Evolutionary conservation across 148 eudicot species (phyloP).

Genomic region (Mesembryanthemum crystallinum): DNA sequence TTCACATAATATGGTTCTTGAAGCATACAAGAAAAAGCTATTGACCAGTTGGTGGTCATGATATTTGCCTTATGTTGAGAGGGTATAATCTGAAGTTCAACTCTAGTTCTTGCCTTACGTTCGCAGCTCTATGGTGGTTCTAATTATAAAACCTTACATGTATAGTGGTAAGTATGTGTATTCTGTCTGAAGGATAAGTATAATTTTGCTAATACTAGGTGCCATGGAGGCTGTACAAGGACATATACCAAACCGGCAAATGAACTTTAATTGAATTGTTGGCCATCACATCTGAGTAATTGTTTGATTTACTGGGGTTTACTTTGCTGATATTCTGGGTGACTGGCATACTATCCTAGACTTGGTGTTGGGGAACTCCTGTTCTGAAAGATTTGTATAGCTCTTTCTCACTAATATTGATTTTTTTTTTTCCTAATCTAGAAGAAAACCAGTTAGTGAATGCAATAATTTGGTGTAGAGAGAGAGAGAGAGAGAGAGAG

Average conservation of each 20-base stretch:
- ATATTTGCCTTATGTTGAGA: background rate
- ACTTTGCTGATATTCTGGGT: too few relatives aligned
- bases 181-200: background rate
- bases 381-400: too few relatives aligned
- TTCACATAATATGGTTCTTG: background rate
- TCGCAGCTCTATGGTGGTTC: background rate
- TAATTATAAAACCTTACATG: background rate
- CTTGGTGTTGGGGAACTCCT: too few relatives aligned
- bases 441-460: background rate
- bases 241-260: background rate
- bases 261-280: background rate
- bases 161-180: background rate
- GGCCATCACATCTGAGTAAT: background rate
- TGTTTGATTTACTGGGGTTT: background rate
- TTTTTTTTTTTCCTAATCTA: background rate
- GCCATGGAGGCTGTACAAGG: background rate
- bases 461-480: background rate
- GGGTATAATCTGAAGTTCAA: background rate
- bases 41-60: background rate
- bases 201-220: background rate
- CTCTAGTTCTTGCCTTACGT: background rate
- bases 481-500: too few relatives aligned
- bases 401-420: too few relatives aligned
- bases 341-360: too few relatives aligned
- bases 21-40: background rate